These are phyloP conservation scores for Salicornia ramosissima DNA, from an alignment of 148 eudicot genomes.

Conservation along the genomic window DNA sequence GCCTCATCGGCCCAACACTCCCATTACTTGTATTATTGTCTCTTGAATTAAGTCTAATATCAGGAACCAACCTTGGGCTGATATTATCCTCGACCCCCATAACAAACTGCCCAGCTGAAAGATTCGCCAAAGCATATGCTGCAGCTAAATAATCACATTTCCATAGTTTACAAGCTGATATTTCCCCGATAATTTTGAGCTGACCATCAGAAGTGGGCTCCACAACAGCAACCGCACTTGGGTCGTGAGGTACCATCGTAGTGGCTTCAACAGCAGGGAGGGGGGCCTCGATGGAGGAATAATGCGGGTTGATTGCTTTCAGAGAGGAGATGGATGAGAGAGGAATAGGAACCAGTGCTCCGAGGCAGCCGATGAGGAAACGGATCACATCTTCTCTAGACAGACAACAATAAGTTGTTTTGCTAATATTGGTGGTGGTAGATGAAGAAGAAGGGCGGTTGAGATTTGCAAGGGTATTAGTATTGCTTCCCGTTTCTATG, in stretches of 20 bases:
- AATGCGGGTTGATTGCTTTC: slow-evolving; percentile 60
- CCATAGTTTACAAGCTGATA: slow-evolving; percentile 83
- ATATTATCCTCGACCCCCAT: slow-evolving; percentile 91
- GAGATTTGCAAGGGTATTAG: slow-evolving; percentile 21
- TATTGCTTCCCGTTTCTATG: slow-evolving; percentile 30
- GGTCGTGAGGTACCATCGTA: slow-evolving; percentile 59
- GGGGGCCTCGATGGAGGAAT: slow-evolving; percentile 52
- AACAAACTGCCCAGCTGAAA: slow-evolving; percentile 88
- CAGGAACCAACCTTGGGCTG: slow-evolving; percentile 33
- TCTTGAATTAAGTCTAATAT: slow-evolving; percentile 29
- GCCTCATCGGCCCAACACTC: slow-evolving; percentile 35
- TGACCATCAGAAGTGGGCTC: slow-evolving; percentile 57
- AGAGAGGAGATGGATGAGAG: slow-evolving; percentile 74
- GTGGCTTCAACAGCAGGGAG: slow-evolving; percentile 54
- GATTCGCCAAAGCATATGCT: slow-evolving; percentile 84
- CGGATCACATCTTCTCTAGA: slow-evolving; percentile 90
- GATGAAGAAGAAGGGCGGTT: slow-evolving; percentile 58
- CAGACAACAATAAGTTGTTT: slow-evolving; percentile 70
- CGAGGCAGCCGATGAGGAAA: slow-evolving; percentile 89
- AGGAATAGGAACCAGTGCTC: slow-evolving; percentile 95
- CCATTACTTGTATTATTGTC: slow-evolving; percentile 25
- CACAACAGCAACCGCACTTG: slow-evolving; percentile 75
- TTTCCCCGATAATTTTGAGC: slow-evolving; percentile 73
- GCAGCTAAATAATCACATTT: slow-evolving; percentile 83
- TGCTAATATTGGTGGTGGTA: slow-evolving; percentile 38